Base-by-base conservation (phyloP, 768 basidiomycete genomes). In the Kwoniella bestiolae region DNA sequence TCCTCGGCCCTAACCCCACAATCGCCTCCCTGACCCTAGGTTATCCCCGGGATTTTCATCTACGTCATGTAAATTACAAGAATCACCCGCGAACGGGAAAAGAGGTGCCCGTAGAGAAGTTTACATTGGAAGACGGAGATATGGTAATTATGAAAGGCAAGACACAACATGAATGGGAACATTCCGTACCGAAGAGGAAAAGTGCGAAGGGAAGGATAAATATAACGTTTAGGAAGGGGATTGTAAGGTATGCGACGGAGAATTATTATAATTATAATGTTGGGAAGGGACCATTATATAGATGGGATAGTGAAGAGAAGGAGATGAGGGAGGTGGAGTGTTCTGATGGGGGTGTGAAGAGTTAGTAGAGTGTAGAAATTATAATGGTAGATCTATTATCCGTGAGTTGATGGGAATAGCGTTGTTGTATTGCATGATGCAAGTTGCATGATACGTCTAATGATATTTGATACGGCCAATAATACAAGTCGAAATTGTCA, bases 11-110 rank as follows among this genome's bases (percentile, higher is more conserved):
- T 0, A 74, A 80, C 28, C 80, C 80, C 1, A 71, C 71, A n/a
- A 82, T 82, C 49, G 80, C 80, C n/a, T 73, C 70, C 29, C 65
- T 82, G 23, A 76, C 79, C 14, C 73, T 82, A 5, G 74, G 80
- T 21, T 69, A 69, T 2, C 53, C 71, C 1, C 63, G 80, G 11
- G 79, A 79, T 56, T 82, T 82, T 66, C 49, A 71, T 32, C 55
- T 82, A 35, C 75, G 77, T 29, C 80, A 80, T 60, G 70, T 74
- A n/a, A 66, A 74, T 2, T 69, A 73, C 59, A 76, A 75, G 44
- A 41, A 55, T n/a, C 53, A 63, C 16, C 45, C 53, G 1, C 47
- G 47, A 7, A 61, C 60, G 16, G 67, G 45, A 1, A 66, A 67
- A 23, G 56, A 47, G n/a, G 67, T 67, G 12, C 55, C 66, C 0